Evolutionary conservation across 805 yeast genomes (phyloP), one percentile per base, ranked within the genome.

Genomic region (Barnettozyma wickerhamii): DNA sequence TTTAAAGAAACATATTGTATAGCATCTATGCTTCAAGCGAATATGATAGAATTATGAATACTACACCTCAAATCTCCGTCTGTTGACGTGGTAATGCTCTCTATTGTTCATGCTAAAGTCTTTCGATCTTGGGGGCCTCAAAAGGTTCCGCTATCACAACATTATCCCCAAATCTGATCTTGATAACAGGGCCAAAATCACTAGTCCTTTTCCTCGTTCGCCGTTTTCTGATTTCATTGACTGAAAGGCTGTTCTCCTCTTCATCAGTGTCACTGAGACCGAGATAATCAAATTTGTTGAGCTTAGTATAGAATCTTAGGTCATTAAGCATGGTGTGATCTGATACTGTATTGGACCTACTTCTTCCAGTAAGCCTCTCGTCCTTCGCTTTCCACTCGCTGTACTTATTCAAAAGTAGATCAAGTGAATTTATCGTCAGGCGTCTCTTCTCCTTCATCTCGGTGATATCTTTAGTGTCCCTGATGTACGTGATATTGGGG

Each of bases 361-460:
- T 34, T 20, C 45, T 42, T 4, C 55, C 53, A n/a, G 42, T 10
- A 0, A 56, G 35, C 10, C 44, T 51, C 10, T 55, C 59, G n/a
- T 55, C 59, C 15, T 48, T 33, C 14, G 28, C 41, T 32, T 43
- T 51, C 50, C 50, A 53, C 10, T 45, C 50, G 1, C 49, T 54
- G 37, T 45, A 52, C 36, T 47, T 57, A 4, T 32, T 32, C 6
- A 57, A 36, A 2, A 54, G 35, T 6, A 24, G 2, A 7, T 51
- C 45, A 19, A 68, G 48, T 43, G 83, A 87, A 6, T 58, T 58
- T 0, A 78, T 52, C 0, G 90, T 81, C 45, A 78, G 58, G 19
- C 62, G 59, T 20, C 75, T 64, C 51, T 84, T 84, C 23, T 60
- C 46, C 9, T 59, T 54, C 45, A 81, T 50, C 52, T 84, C 91